Evolutionary conservation across 257 asterid species (phyloP), one percentile per base, ranked within the genome.

Genomic region (Scutellaria barbata): DNA sequence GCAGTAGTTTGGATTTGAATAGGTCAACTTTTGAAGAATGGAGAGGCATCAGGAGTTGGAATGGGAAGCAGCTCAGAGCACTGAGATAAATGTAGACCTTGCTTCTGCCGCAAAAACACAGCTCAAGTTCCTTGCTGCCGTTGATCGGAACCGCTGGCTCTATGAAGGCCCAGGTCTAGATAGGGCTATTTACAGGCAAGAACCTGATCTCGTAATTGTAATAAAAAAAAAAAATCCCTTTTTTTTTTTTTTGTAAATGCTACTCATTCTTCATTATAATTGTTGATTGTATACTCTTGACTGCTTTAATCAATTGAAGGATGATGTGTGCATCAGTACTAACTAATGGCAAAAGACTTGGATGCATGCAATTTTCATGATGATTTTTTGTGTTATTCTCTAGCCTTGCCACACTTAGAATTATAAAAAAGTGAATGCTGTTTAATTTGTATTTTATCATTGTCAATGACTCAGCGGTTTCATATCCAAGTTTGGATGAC

Each of bases 101-200:
- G 82, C 88, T 53, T 75, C 85, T 5, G 97, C 98, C 0, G 98
- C 98, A 16, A 82, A 82, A 75, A 75, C 63, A n/a, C 97, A 95
- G 45, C 90, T 95, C 66, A 72, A 76, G 68, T 95, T 95, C 78
- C 98, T 95, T 9, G 95, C 87, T 0, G 88, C 89, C 2, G 85
- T 92, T 76, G 99, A 95, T 74, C 76, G 93, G 77, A 88, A 85
- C 69, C 96, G 99, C 17, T 89, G 96, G 94, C 88, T 95, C 69
- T 82, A 82, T 76, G 90, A 89, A 25, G 89, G 86, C 55, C 87
- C 85, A 10, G 89, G 79, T 45, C 83, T 91, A 3, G 80, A 86
- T 35, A 69, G 68, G 68, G 96, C 99, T 14, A 88, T 94, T 66
- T 76, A 88, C 81, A 89, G 98, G 99, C 75, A 77, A 71, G 73